Evolutionary conservation across 202 grass and related monocot genomes (phyloP).

Genomic region (Bolboschoenoplectus hybrid): DNA sequence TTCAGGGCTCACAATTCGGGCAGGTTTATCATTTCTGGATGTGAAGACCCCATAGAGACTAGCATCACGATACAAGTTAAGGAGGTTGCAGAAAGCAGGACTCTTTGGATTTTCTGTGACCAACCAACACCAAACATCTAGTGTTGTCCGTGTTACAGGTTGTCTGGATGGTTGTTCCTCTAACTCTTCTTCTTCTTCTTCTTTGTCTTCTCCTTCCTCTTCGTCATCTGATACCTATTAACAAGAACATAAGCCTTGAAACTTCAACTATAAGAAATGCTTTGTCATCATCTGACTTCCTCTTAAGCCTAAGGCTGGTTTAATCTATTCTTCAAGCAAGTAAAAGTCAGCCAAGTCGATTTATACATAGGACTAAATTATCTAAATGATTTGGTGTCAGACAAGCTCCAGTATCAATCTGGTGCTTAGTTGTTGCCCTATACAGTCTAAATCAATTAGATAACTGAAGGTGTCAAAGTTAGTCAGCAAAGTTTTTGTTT

Average conservation of each 20-base stretch:
- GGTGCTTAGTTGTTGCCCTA: not conserved
- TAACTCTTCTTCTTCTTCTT: constrained; percentile 47
- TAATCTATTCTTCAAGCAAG: not conserved
- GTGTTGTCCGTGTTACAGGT: constrained; percentile 72
- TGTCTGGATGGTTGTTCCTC: constrained; percentile 42
- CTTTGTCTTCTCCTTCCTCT: constrained; percentile 67
- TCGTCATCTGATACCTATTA: constrained; percentile 49
- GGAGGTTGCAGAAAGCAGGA: constrained; percentile 54
- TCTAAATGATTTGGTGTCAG: not conserved
- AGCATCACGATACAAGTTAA: constrained; percentile 78
- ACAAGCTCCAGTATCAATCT: not conserved
- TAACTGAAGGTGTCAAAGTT: constrained; percentile 6
- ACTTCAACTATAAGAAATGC: not conserved
- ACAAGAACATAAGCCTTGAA: constrained; percentile 27
- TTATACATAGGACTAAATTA: not conserved
- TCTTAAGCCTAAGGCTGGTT: not conserved
- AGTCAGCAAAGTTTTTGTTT: not conserved
- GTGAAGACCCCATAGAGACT: constrained; percentile 62
- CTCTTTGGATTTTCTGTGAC: constrained; percentile 71
- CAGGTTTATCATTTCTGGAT: constrained; percentile 41
- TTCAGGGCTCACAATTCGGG: constrained; percentile 59
- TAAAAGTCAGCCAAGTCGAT: constrained; percentile 24
- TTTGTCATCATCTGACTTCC: not conserved
- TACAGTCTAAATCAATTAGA: not conserved
- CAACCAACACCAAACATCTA: constrained; percentile 88